Evolutionary conservation across 78 protist genomes (phyloP).

Genomic region (Dictyostelium capitatum): DNA sequence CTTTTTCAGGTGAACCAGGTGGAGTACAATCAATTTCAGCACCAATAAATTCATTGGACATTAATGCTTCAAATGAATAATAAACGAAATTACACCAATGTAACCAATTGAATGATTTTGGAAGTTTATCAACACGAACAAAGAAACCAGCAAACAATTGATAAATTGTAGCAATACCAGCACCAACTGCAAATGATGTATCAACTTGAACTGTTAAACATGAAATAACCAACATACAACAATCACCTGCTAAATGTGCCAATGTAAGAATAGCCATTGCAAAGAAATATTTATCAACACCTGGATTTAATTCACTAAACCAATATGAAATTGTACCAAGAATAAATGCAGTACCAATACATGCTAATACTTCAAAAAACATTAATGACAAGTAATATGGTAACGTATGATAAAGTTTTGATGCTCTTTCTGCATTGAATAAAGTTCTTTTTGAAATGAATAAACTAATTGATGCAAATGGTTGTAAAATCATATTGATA

Average conservation of each 20-base stretch:
- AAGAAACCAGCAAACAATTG: constrained; percentile 78
- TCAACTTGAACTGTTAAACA: constrained; percentile 61
- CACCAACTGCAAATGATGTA: constrained; percentile 62
- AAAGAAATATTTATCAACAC: constrained; percentile 47
- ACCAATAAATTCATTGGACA: constrained; percentile 58
- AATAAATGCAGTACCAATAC: constrained; percentile 46
- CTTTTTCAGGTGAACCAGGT: not conserved
- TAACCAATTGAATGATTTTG: constrained; percentile 48
- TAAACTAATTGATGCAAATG: constrained; percentile 50
- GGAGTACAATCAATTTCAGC: constrained; percentile 22
- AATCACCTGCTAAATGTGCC: constrained; percentile 74
- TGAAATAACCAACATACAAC: constrained; percentile 28
- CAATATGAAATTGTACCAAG: constrained; percentile 68
- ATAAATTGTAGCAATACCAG: constrained; percentile 65
- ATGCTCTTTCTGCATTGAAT: constrained; percentile 65
- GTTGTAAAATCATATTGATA: constrained; percentile 70
- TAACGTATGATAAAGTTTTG: constrained; percentile 46
- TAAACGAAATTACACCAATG: constrained; percentile 41
- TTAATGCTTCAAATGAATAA: constrained; percentile 44
- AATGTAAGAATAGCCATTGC: constrained; percentile 35
- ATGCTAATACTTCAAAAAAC: constrained; percentile 67
- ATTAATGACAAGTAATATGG: constrained; percentile 67
- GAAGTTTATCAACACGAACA: constrained; percentile 55
- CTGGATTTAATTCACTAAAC: constrained; percentile 31
- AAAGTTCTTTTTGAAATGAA: constrained; percentile 64